phyloP scores from a whole-genome alignment of 2,329 filamentous ascomycete species.

The Sordariomycetes sp. region DNA sequence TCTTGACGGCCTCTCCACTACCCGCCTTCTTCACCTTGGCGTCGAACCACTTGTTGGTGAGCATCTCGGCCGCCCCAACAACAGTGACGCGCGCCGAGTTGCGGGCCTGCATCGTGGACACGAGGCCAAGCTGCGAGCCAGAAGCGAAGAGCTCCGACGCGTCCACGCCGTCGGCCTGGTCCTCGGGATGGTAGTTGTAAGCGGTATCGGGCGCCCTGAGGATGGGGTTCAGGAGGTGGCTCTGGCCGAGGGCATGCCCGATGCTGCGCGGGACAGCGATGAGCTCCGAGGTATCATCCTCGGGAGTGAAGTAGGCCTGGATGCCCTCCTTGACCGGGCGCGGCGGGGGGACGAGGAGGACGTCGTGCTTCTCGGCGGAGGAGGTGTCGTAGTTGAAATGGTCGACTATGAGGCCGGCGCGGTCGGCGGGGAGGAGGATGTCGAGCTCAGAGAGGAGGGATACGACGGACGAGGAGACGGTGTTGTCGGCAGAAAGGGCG shows the following conservation, averaged over 20 bases:
- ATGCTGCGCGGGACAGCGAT: conserved; percentile 73
- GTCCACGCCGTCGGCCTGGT: conserved; percentile 52
- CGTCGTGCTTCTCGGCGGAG: conserved; percentile 76
- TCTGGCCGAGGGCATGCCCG: conserved; percentile 69
- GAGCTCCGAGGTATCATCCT: conserved; percentile 33
- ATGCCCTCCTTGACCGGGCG: conserved; percentile 50
- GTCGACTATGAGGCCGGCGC: conserved; percentile 76
- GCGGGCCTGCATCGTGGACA: conserved; percentile 80
- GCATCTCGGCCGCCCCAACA: conserved; percentile 72
- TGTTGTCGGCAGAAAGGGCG: conserved; percentile 59
- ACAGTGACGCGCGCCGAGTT: conserved; percentile 87
- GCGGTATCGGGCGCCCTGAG: conserved; percentile 72
- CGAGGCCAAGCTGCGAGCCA: conserved; percentile 69
- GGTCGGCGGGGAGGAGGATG: conserved; percentile 74
- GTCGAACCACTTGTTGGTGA: conserved; percentile 82
- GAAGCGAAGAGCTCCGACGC: conserved; percentile 72
- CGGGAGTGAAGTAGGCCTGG: conserved; percentile 64
- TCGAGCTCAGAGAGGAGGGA: conserved; percentile 80
- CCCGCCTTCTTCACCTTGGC: conserved; percentile 53
- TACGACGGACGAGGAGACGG: conserved; percentile 60
- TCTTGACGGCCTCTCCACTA: conserved; percentile 39
- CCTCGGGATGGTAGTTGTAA: conserved; percentile 90
- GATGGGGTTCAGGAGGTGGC: conserved; percentile 67
- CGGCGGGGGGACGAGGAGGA: conserved; percentile 65
- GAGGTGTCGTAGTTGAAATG: conserved; percentile 85